Base-by-base conservation (phyloP, 805 yeast species). In the Ogataea polymorpha region DNA sequence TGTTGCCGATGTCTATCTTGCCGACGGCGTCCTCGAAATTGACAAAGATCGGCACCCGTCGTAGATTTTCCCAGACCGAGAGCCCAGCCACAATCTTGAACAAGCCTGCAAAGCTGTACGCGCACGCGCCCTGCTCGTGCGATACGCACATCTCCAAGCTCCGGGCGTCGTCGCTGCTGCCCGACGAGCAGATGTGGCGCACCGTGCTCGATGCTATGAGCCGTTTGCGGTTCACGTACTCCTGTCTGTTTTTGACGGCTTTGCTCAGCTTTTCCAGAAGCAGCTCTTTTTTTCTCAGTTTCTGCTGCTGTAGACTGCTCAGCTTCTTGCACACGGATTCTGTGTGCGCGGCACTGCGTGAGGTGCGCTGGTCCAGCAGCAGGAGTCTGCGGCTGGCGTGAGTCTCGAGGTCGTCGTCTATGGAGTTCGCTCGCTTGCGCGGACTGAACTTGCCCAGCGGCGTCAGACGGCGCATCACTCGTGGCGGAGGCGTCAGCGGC, bases 401-500 rank as follows among this genome's bases (percentile, higher is more conserved):
- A 15, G 40, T 32, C 4, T 46, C 44, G 6, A 51, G 36, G 32
- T 51, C 54, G 8, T 46, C 49, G 24, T 50, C 46, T 1, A 48
- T 28, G 3, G 55, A 51, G 21, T 36, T 24, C 4, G 50, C 32
- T 28, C 50, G 41, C 16, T 30, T 27, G 16, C 41, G 47, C 29
- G 52, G 54, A 35, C 50, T 47, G 40, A 35, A 53, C 27, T 46
- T 46, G 7, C 54, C 55, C 29, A 55, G 26, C 7, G 59, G 59
- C 8, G 59, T 55, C 13, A 55, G 44, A n/a, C 49, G 42, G 11
- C 45, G 44, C 11, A 55, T 34, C 6, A 55, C 46, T 18, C 52
- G 42, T 4, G 42, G 36, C 3, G 59, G 59, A n/a, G 58, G 59
- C 8, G 59, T 48, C 11, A 55, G 32, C 7, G 59, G 58, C 5